A percentile compares a stretch with the other conserved stretches of the same genome.
Evolutionary conservation across 768 basidiomycete species (phyloP).

Genomic region (Fibroporia radiculosa): DNA sequence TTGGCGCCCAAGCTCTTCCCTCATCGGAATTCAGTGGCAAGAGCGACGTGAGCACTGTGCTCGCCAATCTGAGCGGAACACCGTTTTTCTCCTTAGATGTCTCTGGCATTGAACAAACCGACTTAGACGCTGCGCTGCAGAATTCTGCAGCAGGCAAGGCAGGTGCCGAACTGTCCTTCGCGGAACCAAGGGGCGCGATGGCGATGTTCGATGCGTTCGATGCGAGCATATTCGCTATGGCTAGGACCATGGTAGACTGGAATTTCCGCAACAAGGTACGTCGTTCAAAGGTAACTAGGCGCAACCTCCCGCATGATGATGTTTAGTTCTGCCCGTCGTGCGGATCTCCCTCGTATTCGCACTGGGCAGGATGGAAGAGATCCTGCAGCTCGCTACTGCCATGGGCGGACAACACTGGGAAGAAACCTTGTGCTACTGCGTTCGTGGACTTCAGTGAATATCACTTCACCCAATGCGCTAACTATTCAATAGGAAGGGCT

Average conservation of each 20-base stretch:
- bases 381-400: conserved; percentile 70
- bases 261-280: conserved; percentile 78
- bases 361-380: conserved; percentile 97
- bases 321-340: conserved; percentile 86
- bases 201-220: conserved; percentile 51
- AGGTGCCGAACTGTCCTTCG: conserved; percentile 43
- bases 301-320: neutral
- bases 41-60: conserved; percentile 31
- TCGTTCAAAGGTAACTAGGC: too few relatives aligned
- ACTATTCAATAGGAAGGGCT: conserved; percentile 49
- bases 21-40: conserved; percentile 50
- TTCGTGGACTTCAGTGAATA: conserved; percentile 23
- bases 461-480: neutral
- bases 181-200: conserved; percentile 55
- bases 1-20: conserved; percentile 43
- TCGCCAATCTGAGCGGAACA: conserved; percentile 60
- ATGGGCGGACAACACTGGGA: conserved; percentile 57
- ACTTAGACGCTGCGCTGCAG: conserved; percentile 36
- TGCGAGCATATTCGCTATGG: conserved; percentile 70
- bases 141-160: conserved; percentile 27
- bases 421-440: conserved; percentile 66
- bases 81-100: conserved; percentile 85
- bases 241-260: conserved; percentile 86
- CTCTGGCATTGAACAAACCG: conserved; percentile 37
- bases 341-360: conserved; percentile 69